Evolutionary conservation across 2,329 filamentous ascomycete genomes (phyloP).

Genomic region (Purpureocillium takamizusanense): DNA sequence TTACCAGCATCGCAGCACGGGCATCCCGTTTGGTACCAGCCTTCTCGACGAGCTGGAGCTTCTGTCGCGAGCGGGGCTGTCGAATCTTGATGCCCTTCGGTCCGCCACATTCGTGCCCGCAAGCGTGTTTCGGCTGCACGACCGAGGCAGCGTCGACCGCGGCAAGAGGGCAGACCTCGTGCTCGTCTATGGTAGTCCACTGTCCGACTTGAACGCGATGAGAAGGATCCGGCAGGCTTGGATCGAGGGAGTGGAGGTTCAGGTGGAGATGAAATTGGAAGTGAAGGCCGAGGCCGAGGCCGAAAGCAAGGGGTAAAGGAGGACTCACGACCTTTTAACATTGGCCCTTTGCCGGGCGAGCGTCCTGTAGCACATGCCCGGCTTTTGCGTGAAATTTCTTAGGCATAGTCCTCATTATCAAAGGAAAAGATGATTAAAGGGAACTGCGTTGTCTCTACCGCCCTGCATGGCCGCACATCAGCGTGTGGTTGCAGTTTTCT

Average conservation of each 20-base stretch:
- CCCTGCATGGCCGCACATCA: too few species aligned
- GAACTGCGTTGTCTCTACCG: too few species aligned
- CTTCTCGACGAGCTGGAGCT: constrained; percentile 14
- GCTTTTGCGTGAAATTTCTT: too few species aligned
- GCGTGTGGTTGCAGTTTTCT: too few species aligned
- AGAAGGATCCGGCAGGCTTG: constrained; percentile 15
- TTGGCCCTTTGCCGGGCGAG: too few species aligned
- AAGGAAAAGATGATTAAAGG: too few species aligned
- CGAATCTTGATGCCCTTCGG: constrained; percentile 9
- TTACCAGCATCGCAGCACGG: constrained; percentile 3
- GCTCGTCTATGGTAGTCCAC: constrained; percentile 18
- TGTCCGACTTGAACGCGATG: constrained; percentile 14
- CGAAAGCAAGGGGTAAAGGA: too few species aligned
- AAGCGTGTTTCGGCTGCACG: constrained; percentile 12
- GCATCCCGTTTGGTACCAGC: constrained; percentile 9
- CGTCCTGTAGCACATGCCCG: too few species aligned
- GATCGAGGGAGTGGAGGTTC: constrained; percentile 14
- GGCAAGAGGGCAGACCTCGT: constrained; percentile 20
- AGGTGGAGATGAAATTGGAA: neutral
- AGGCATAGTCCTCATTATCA: too few species aligned
- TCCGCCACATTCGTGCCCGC: constrained; percentile 13
- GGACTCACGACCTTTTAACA: too few species aligned
- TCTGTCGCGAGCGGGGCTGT: constrained; percentile 12
- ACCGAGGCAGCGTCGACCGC: constrained; percentile 15
- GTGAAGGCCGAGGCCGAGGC: too few species aligned